Evolutionary conservation across 2,329 filamentous ascomycete genomes (phyloP).

Genomic region (Ascochyta rabiei): DNA sequence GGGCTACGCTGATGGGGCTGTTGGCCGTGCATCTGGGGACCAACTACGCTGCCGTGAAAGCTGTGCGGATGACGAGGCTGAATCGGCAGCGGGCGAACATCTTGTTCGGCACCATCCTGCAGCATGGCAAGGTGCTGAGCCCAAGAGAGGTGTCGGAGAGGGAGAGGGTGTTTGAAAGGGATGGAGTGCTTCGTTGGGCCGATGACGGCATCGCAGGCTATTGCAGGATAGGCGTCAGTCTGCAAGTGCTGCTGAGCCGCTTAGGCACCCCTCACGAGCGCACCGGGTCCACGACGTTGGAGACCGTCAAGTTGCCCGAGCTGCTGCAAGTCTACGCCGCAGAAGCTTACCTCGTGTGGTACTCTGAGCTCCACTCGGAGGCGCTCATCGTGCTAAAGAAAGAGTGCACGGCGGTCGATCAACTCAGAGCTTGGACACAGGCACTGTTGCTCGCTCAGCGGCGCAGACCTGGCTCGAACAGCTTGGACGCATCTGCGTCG

Average conservation of each 20-base stretch:
- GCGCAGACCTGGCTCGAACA: not conserved
- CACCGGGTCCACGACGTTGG: slow-evolving; percentile 35
- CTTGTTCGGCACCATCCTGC: slow-evolving; percentile 63
- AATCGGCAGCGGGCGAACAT: slow-evolving; percentile 88
- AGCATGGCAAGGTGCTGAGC: slow-evolving; percentile 57
- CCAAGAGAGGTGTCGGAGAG: slow-evolving; percentile 68
- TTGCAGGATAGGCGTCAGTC: slow-evolving; percentile 60
- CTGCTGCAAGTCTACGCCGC: slow-evolving; percentile 59
- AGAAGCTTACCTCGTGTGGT: slow-evolving; percentile 68
- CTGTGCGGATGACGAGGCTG: slow-evolving; percentile 81
- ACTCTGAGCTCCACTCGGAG: slow-evolving; percentile 35
- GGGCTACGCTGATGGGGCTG: slow-evolving; percentile 72
- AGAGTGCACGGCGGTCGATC: slow-evolving; percentile 54
- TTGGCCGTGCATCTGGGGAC: slow-evolving; percentile 78
- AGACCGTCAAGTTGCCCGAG: slow-evolving; percentile 50
- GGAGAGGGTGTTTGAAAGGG: slow-evolving; percentile 66
- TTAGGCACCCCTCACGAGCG: slow-evolving; percentile 31
- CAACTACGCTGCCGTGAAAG: slow-evolving; percentile 84
- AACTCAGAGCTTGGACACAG: slow-evolving; percentile 68
- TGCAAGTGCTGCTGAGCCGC: slow-evolving; percentile 46
- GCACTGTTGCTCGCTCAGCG: slow-evolving; percentile 56
- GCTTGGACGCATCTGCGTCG: slow-evolving; percentile 6
- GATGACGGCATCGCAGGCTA: slow-evolving; percentile 57
- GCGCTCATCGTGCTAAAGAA: slow-evolving; percentile 70
- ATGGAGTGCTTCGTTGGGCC: slow-evolving; percentile 68